Base-by-base conservation (phyloP, 1,284 basidiomycete species). In the Cutaneotrichosporon dermatis region DNA sequence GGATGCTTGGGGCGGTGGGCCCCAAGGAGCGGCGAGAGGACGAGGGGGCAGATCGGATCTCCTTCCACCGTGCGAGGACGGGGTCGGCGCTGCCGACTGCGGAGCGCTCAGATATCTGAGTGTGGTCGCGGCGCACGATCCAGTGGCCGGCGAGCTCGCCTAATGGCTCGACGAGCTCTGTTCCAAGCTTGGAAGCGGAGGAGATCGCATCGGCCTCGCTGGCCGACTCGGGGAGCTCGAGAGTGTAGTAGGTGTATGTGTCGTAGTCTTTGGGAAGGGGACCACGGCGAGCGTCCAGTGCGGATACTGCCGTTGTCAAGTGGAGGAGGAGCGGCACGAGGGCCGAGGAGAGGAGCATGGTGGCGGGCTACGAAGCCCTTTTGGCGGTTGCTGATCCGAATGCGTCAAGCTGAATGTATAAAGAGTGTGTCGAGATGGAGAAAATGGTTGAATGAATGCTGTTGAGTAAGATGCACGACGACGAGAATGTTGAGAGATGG, bases 101-200 rank as follows among this genome's bases (percentile, higher is more conserved):
- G 10, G 46, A 50, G 41, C 50, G 43, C 12, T 15, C 34, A 11
- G 43, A 45, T 4, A 51, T 35, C 0, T 25, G 25, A 25, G 50
- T 39, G 4, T 44, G 50, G 4, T 43, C 50, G 4, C 82, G 80
- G 12, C 90, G 84, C n/a, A 97, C 85, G 4, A 99, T 82, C 88
- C 89, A 99, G 76, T 89, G 83, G 59, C 92, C 82, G 4, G 76
- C 73, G 9, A 99, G 84, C 75, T 96, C 88, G 42, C 95, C 95
- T 11, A 88, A 88, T 63, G 84, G 86, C 71, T 95, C 92, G 54
- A 98, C 88, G 53, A 96, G 79, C 75, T 98, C 88, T 9, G 91
- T 87, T 25, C 87, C 87, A 7, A 98, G 83, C 2, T 81, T 78
- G 3, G 76, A 64, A 2, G 87, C 83, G 48, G 88, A 80, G 1